Percentiles rank a stretch among this genome's conserved stretches.
phyloP scores from a whole-genome alignment of 768 basidiomycete species.

The Suillus occidentalis region DNA sequence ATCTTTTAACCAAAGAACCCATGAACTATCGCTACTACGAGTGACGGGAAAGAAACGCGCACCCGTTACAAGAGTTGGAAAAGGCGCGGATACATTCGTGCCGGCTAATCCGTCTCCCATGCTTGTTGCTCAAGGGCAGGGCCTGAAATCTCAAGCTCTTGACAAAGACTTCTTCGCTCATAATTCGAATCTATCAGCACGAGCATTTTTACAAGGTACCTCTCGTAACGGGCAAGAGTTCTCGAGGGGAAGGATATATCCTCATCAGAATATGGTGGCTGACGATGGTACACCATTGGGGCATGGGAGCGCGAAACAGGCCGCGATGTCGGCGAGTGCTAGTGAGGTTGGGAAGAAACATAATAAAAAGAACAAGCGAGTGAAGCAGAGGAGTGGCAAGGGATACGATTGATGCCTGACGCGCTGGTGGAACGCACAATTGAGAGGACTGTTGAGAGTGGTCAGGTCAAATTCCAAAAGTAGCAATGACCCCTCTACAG shows the following conservation, averaged over 20 bases:
- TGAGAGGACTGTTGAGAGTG: not conserved
- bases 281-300: conserved; percentile 72
- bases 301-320: conserved; percentile 42
- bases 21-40: conserved; percentile 57
- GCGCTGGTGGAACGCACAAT: not conserved
- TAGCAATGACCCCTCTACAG: not conserved
- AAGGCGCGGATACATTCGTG: conserved; percentile 83
- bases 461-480: not conserved
- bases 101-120: conserved; percentile 34
- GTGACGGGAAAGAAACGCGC: conserved; percentile 83
- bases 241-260: conserved; percentile 65
- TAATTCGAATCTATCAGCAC: conserved; percentile 47
- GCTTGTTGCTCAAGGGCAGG: conserved; percentile 34
- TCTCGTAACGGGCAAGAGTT: conserved; percentile 58
- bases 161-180: conserved; percentile 84
- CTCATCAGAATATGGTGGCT: conserved; percentile 80
- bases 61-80: conserved; percentile 81
- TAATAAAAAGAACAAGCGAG: conserved; percentile 78
- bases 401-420: conserved; percentile 69
- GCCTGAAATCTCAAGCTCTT: conserved; percentile 60
- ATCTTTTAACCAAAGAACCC: conserved; percentile 73
- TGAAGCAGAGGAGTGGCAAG: conserved; percentile 89
- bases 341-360: conserved; percentile 66
- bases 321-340: conserved; percentile 40
- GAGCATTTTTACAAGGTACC: conserved; percentile 66